phyloP scores from a whole-genome alignment of 75 land plant species.

The Isoetes taiwanensis region DNA sequence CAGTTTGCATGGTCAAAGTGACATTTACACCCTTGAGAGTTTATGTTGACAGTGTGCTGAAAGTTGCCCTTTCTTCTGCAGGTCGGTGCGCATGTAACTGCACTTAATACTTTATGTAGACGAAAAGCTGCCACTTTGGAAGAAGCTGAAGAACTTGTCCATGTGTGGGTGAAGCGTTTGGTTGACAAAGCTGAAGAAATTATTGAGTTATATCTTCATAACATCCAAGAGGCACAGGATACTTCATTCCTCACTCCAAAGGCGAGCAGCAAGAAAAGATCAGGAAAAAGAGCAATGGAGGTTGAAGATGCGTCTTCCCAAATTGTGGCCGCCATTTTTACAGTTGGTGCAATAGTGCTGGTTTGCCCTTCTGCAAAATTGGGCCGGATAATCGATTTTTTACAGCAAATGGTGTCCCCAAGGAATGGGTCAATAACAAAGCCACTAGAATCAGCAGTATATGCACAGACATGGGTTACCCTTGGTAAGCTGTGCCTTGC shows the following conservation, averaged over 20 bases:
- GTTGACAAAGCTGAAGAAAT: conserved; percentile 46
- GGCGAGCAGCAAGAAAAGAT: conserved; percentile 11
- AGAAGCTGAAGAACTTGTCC: conserved; percentile 54
- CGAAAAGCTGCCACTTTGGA: conserved; percentile 38
- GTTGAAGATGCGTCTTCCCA: conserved; percentile 4
- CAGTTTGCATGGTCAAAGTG: too few species aligned
- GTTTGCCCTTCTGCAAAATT: conserved; percentile 24
- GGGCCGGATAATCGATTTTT: conserved; percentile 12
- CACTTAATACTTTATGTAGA: conserved; percentile 65
- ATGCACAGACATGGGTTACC: conserved; percentile 68
- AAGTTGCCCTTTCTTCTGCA: conserved; percentile 2
- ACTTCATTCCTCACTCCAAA: too few species aligned
- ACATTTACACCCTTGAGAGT: too few species aligned
- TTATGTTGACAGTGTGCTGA: too few species aligned
- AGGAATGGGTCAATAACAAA: neutral
- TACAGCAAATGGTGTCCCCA: conserved; percentile 18
- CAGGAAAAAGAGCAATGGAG: conserved; percentile 8
- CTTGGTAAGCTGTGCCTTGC: conserved; percentile 80
- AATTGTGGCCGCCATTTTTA: conserved; percentile 27
- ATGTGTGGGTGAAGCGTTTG: conserved; percentile 46
- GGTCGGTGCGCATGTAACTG: conserved; percentile 85
- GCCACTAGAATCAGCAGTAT: conserved; percentile 12
- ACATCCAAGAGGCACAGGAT: too few species aligned
- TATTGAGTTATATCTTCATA: conserved; percentile 36
- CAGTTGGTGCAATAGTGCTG: conserved; percentile 29